Percentiles rank a stretch among this genome's conserved stretches.
phyloP scores from a whole-genome alignment of 2,329 filamentous ascomycete genomes.

The Ascochyta rabiei region DNA sequence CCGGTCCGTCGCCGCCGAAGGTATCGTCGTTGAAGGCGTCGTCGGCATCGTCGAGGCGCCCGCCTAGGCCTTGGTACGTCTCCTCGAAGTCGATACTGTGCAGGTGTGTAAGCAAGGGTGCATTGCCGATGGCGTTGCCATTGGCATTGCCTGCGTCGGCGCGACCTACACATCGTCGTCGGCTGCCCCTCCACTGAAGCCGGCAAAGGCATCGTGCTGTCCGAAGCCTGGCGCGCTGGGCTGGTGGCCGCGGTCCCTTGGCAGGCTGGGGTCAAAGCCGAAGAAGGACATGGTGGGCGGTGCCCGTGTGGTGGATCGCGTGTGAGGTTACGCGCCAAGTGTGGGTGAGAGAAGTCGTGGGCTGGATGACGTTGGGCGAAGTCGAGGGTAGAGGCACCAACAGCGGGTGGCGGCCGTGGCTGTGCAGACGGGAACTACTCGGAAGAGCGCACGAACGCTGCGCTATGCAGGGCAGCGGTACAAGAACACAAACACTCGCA shows the following conservation, averaged over 20 bases:
- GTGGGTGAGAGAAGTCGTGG: slow-evolving; percentile 4
- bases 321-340: slow-evolving; percentile 3
- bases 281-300: slow-evolving; percentile 80
- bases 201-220: slow-evolving; percentile 87
- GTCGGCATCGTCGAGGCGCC: slow-evolving; percentile 87
- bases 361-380: slow-evolving; percentile 31
- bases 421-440: background rate
- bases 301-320: slow-evolving; percentile 5
- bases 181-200: slow-evolving; percentile 66
- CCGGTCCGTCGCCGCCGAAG: slow-evolving; percentile 65
- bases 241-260: slow-evolving; percentile 68
- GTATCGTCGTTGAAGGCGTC: slow-evolving; percentile 98
- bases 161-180: slow-evolving; percentile 65
- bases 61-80: slow-evolving; percentile 93
- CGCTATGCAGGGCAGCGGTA: background rate
- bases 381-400: slow-evolving; percentile 13
- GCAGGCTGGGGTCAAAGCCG: slow-evolving; percentile 76
- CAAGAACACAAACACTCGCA: slow-evolving; percentile 12
- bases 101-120: slow-evolving; percentile 51
- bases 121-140: slow-evolving; percentile 30
- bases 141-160: slow-evolving; percentile 25
- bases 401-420: slow-evolving; percentile 10
- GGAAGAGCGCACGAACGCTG: background rate
- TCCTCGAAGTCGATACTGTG: slow-evolving; percentile 88
- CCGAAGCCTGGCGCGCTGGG: slow-evolving; percentile 78